phyloP scores from a whole-genome alignment of 2,329 filamentous ascomycete species.

The Aspergillus sp. region DNA sequence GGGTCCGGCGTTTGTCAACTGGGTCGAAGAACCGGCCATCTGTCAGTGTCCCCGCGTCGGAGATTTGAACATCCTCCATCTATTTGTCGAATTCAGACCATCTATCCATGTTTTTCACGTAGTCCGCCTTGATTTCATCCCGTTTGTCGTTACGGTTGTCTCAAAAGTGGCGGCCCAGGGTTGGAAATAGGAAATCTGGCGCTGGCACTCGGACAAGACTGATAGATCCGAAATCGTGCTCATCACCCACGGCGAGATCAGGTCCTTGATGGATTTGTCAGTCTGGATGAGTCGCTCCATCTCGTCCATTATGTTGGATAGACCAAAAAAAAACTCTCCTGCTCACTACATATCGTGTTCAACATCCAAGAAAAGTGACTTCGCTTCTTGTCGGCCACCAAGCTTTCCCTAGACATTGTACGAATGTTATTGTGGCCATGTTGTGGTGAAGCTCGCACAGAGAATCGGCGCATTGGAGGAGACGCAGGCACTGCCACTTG shows the following conservation, averaged over 20 bases:
- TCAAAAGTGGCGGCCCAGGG: too few relatives aligned
- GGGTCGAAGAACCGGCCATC: not conserved
- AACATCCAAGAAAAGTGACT: too few relatives aligned
- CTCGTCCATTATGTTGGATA: slow-evolving; percentile 40
- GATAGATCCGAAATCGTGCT: slow-evolving; percentile 41
- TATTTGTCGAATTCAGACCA: not conserved
- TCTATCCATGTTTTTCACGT: too few relatives aligned
- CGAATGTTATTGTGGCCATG: too few relatives aligned
- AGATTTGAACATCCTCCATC: not conserved
- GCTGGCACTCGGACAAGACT: slow-evolving; percentile 39
- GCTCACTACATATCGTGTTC: slow-evolving; percentile 30
- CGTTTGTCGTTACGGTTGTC: too few relatives aligned
- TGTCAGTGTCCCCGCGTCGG: too few relatives aligned
- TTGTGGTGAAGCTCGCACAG: slow-evolving; percentile 5
- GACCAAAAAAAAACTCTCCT: slow-evolving; percentile 20
- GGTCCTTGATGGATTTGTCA: slow-evolving; percentile 29
- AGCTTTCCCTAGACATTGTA: too few relatives aligned
- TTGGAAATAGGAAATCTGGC: too few relatives aligned
- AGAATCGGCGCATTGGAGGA: slow-evolving; percentile 1
- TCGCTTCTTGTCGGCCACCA: too few relatives aligned
- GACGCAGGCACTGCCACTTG: not conserved
- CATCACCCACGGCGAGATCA: slow-evolving; percentile 37
- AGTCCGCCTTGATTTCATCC: too few relatives aligned
- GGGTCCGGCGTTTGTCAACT: not conserved
- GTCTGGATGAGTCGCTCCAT: slow-evolving; percentile 41